Evolutionary conservation across 2,329 filamentous ascomycete species (phyloP).

Genomic region (Penicillium freii): DNA sequence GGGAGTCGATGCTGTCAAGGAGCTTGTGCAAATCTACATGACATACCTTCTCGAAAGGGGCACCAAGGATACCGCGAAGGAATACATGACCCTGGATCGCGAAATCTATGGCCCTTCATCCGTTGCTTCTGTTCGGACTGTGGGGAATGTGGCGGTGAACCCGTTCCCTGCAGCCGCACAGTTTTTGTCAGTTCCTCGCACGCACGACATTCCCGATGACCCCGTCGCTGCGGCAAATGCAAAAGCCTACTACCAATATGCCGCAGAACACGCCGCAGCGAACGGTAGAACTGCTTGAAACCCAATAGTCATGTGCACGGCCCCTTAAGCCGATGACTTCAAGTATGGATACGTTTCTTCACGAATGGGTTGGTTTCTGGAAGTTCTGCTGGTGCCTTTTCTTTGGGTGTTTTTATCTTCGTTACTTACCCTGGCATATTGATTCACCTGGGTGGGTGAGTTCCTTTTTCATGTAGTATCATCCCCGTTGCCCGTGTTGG

Average conservation of each 20-base stretch:
- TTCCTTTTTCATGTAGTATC: constrained; percentile 22
- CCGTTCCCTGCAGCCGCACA: constrained; percentile 8
- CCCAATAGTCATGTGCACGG: not conserved
- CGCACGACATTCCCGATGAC: constrained; percentile 10
- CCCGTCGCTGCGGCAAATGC: constrained; percentile 23
- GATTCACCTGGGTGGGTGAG: constrained; percentile 21
- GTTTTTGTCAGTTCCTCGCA: constrained; percentile 4
- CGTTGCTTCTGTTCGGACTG: constrained; percentile 35
- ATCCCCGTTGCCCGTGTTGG: constrained; percentile 12
- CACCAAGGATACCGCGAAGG: constrained; percentile 77
- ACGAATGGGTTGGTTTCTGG: constrained; percentile 9
- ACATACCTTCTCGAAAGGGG: constrained; percentile 79
- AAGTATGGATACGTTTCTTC: constrained; percentile 12
- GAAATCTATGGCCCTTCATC: constrained; percentile 71
- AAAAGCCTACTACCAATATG: constrained; percentile 35
- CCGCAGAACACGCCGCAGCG: constrained; percentile 28
- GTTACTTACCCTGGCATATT: constrained; percentile 15
- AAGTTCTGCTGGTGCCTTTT: constrained; percentile 1
- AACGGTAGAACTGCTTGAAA: constrained; percentile 27
- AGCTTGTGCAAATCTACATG: constrained; percentile 76
- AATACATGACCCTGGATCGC: constrained; percentile 77
- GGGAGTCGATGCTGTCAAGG: constrained; percentile 64
- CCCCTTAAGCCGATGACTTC: constrained; percentile 7
- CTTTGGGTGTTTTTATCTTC: constrained; percentile 10
- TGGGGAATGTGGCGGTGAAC: constrained; percentile 20